phyloP scores from a whole-genome alignment of 495 filamentous ascomycete genomes.

The Tuber calosporum region DNA sequence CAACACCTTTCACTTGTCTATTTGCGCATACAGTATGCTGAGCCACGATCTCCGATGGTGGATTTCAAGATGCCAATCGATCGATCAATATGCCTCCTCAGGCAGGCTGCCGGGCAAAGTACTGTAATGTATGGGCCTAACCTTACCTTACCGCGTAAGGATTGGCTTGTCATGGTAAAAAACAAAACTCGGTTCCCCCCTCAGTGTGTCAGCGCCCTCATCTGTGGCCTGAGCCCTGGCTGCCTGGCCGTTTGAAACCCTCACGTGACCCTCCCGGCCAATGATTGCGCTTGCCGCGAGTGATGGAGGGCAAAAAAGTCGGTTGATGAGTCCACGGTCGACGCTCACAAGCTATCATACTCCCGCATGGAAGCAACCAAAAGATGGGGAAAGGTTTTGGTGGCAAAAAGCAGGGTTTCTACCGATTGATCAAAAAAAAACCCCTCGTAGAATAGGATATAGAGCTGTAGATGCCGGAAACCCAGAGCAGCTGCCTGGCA shows the following conservation, averaged over 20 bases:
- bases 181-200: not conserved
- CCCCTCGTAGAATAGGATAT: no score
- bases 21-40: no score
- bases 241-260: not conserved
- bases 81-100: not conserved
- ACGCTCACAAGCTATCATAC: not conserved
- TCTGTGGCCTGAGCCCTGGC: not conserved
- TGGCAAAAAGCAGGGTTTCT: not conserved
- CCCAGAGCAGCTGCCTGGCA: no score
- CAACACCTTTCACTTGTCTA: no score
- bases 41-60: no score
- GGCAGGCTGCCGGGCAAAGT: not conserved
- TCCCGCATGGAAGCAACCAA: no score
- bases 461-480: no score
- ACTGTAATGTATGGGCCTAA: not conserved
- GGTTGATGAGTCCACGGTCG: not conserved
- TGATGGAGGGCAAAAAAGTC: not conserved
- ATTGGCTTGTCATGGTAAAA: not conserved
- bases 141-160: not conserved
- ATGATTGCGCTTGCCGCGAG: not conserved
- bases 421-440: no score
- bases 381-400: no score
- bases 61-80: not conserved
- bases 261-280: not conserved
- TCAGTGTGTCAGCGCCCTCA: not conserved